Base-by-base conservation (phyloP, 192 early-diverging fungal species). In the Umbelopsis sp. region DNA sequence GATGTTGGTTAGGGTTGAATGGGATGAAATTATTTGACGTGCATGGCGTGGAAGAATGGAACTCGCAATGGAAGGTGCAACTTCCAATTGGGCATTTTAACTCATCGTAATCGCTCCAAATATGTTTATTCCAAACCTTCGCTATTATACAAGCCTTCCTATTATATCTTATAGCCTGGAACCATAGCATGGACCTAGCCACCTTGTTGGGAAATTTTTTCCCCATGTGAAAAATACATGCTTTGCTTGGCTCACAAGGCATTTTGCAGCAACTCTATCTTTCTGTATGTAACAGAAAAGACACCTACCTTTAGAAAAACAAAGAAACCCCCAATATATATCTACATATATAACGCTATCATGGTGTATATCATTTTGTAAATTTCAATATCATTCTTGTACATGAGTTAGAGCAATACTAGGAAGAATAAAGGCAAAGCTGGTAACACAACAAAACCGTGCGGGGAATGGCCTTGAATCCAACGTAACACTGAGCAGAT, bases 1-100 rank as follows among this genome's bases (percentile, higher is more conserved):
- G 86, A 52, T 88, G 86, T 70, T 88, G 86, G 86, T 35, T 88
- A 21, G 80, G 82, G 49, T 66, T 84, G 45, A 85, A 86, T 66
- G 50, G 77, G 15, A 46, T 64, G 23, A 46, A 70, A 25, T 71
- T 80, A 46, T 73, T 83, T 47, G 71, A 81, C 49, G 71, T 65
- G 61, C 71, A 78, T 6, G 68, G 71, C n/a, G 71, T 66, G 20
- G 76, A 72, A 16, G 66, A 72, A 61, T 78, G 76, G 76, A 73
- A 78, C 71, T 25, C 55, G 18, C 27, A 11, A n/a, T 78, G 69
- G 68, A 78, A 78, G 44, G 45, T 78, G 6, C 69, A 68, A 21
- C 46, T 78, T 27, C 76, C 76, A 27, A 67, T 77, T 51, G 70
- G 71, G 30, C 49, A 20, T 35, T 61, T n/a, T 61, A 30, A 30